Percentiles rank a stretch among this genome's conserved stretches.
phyloP scores from a whole-genome alignment of 805 yeast species.

The Cyberlindnera euphorbiiphila region DNA sequence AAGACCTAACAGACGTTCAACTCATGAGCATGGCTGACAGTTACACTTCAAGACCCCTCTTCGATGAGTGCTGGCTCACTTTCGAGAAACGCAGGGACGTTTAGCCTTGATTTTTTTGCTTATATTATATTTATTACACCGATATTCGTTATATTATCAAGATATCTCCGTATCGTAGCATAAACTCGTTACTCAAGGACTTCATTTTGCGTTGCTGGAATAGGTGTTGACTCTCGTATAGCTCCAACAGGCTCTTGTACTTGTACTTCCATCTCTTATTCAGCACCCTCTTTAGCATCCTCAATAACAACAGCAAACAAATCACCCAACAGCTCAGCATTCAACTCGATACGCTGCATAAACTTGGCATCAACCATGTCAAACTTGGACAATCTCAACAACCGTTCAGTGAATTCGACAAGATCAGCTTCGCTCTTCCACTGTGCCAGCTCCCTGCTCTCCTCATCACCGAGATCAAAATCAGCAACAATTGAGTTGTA shows the following conservation, averaged over 20 bases:
- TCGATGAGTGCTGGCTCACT: conserved; percentile 48
- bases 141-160: too few relatives aligned
- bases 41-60: conserved; percentile 49
- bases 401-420: conserved; percentile 39
- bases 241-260: neutral
- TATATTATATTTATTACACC: neutral
- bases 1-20: conserved; percentile 36
- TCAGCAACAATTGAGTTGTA: conserved; percentile 23
- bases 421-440: conserved; percentile 41
- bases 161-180: too few relatives aligned
- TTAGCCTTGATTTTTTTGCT: too few relatives aligned
- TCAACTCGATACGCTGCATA: conserved; percentile 35
- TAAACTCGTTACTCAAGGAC: too few relatives aligned
- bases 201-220: too few relatives aligned
- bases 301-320: conserved; percentile 15
- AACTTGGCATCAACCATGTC: conserved; percentile 31
- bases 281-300: conserved; percentile 1
- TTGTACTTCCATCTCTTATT: neutral
- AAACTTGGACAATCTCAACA: conserved; percentile 33
- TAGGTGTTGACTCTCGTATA: too few relatives aligned
- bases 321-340: conserved; percentile 34
- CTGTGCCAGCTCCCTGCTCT: conserved; percentile 10
- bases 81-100: conserved; percentile 16
- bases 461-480: conserved; percentile 17
- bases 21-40: conserved; percentile 55